phyloP scores from a whole-genome alignment of 75 land plant species.

The Picea sitchensis region DNA sequence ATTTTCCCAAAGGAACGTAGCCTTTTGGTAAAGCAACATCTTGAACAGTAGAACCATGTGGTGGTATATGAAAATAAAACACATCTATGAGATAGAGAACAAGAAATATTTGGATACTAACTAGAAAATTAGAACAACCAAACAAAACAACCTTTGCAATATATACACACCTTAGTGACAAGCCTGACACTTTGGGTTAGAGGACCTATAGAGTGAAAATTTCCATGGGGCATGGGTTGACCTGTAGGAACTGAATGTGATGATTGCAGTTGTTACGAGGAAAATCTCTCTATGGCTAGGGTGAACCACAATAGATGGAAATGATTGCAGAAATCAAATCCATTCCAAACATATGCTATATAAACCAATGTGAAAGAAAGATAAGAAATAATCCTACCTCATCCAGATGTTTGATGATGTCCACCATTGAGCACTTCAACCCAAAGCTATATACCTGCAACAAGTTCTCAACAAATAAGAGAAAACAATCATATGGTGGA shows the following conservation, averaged over 20 bases:
- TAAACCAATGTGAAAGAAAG: too few species aligned
- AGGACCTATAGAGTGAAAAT: not conserved
- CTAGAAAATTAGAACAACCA: not conserved
- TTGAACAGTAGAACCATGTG: constrained; percentile 14
- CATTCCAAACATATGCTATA: too few species aligned
- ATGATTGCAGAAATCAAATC: too few species aligned
- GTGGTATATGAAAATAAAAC: constrained; percentile 13
- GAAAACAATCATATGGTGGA: too few species aligned
- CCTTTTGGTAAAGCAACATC: constrained; percentile 19
- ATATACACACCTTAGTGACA: constrained; percentile 19
- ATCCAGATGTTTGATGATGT: too few species aligned
- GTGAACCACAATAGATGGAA: too few species aligned
- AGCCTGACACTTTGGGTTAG: constrained; percentile 9
- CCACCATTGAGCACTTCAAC: too few species aligned
- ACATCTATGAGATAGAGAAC: not conserved
- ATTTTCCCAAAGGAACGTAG: constrained; percentile 16
- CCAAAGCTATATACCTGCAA: too few species aligned
- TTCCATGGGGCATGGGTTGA: constrained; percentile 4
- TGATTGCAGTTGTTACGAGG: not conserved
- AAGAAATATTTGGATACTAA: not conserved
- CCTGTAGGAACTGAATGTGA: not conserved
- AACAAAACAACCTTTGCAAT: not conserved
- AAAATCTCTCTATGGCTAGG: too few species aligned
- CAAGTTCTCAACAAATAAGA: too few species aligned
- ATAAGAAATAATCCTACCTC: too few species aligned